Conservation (phyloP, 1,284 basidiomycete genomes). For the Rhodotorula sp. region DNA sequence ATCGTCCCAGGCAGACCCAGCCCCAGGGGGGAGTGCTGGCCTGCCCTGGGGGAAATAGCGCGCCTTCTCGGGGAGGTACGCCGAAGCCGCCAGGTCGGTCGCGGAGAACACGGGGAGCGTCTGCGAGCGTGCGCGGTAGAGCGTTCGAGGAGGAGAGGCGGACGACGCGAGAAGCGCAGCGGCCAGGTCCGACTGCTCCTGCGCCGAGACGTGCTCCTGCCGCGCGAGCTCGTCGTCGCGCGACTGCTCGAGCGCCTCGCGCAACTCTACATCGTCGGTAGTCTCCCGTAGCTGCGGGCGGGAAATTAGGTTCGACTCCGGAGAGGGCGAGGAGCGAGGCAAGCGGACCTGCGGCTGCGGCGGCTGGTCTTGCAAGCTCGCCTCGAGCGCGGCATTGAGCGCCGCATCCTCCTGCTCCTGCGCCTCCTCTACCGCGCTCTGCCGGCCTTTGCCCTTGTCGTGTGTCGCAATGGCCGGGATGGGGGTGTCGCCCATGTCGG, state of each 20-base stretch:
- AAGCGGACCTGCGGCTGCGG: background rate
- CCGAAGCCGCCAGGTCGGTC: constrained; percentile 7
- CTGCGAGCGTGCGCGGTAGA: background rate
- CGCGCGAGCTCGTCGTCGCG: constrained; percentile 3
- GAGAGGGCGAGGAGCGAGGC: too few species aligned
- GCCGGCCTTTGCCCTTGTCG: background rate
- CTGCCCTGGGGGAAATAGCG: constrained; percentile 12
- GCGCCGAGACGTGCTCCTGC: background rate
- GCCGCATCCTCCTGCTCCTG: constrained; percentile 14
- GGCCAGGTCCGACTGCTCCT: constrained; percentile 18
- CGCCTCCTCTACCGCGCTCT: background rate
- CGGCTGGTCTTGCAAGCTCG: constrained; percentile 2
- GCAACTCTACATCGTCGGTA: background rate
- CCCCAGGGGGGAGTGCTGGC: constrained; percentile 30
- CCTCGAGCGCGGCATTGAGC: constrained; percentile 7
- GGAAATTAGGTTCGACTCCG: background rate
- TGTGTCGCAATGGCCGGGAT: too few species aligned
- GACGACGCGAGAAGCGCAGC: constrained; percentile 1
- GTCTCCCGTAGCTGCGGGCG: background rate
- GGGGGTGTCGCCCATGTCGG: background rate
- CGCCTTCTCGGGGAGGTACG: constrained; percentile 19
- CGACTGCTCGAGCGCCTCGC: constrained; percentile 1
- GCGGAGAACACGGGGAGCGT: constrained; percentile 8
- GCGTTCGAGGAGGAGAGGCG: background rate
- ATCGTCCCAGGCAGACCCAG: constrained; percentile 19